Conservation (phyloP, 345 rosid species). For the Noccaea caerulescens region DNA sequence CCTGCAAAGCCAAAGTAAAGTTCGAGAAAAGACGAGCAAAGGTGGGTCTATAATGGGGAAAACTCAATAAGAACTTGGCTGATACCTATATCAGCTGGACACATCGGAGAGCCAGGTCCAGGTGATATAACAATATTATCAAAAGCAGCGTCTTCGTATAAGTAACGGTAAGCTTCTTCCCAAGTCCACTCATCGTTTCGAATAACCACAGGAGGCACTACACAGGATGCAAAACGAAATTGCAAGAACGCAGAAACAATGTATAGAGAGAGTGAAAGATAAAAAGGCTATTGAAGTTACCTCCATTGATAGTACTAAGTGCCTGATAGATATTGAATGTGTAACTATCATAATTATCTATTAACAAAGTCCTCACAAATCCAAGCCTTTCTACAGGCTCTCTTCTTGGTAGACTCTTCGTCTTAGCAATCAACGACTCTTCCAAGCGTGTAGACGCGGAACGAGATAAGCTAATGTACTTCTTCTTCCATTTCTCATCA, state of each 20-base stretch:
- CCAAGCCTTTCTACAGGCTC: slow-evolving; percentile 58
- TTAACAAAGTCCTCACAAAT: slow-evolving; percentile 78
- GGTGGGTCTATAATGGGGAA: slow-evolving; percentile 23
- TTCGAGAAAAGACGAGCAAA: slow-evolving; percentile 32
- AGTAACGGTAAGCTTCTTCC: slow-evolving; percentile 62
- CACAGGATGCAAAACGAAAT: not conserved
- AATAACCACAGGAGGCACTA: slow-evolving; percentile 92
- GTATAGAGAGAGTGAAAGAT: not conserved
- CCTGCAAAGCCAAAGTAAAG: slow-evolving; percentile 58
- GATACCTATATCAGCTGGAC: slow-evolving; percentile 82
- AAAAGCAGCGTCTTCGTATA: slow-evolving; percentile 71
- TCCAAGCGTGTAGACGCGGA: slow-evolving; percentile 52
- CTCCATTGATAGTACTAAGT: slow-evolving; percentile 79
- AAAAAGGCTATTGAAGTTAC: slow-evolving; percentile 46
- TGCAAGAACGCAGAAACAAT: slow-evolving; percentile 15
- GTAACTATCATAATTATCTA: slow-evolving; percentile 96
- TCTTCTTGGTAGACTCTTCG: slow-evolving; percentile 46
- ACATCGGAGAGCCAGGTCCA: slow-evolving; percentile 94
- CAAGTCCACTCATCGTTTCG: slow-evolving; percentile 83
- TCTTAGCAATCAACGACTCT: slow-evolving; percentile 47
- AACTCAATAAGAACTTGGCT: not conserved
- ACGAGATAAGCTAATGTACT: slow-evolving; percentile 34
- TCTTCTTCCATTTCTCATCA: slow-evolving; percentile 42
- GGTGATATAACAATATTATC: slow-evolving; percentile 95
- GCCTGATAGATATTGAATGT: slow-evolving; percentile 92